Evolutionary conservation across 1,139 yeast species (phyloP), one percentile per base, ranked within the genome.

Genomic region (Pichia sp.): DNA sequence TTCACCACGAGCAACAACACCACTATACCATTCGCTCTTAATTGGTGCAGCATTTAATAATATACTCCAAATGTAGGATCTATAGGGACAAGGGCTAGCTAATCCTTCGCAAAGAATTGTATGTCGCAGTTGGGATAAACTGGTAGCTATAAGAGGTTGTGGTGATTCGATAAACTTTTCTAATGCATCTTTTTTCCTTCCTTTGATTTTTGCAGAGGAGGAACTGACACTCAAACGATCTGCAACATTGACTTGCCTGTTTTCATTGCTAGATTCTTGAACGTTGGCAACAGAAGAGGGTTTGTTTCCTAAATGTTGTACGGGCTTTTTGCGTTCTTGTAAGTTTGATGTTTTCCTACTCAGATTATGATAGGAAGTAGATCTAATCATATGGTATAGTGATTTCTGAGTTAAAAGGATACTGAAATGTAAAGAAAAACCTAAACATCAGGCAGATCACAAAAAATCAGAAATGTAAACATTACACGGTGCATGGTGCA

Each of bases 1-100:
- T 3, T 85, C 78, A 0, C 89, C 87, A 32, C 68, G 64, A 11
- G 70, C 61, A 2, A 89, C 72, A 27, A 85, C 64, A 11, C 71
- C 65, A 30, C 78, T 50, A 60, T 89, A 89, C 37, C 69, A 63
- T 24, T 70, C 68, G 3, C 74, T 64, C 8, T 79, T 70, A 39
- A 74, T 70, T 34, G 85, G 82, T 2, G 82, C 77, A 0, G 79
- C 80, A 38, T 87, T 70, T 25, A 83, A 68, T 24, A 89, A 68
- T 22, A 89, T 82, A 2, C 92, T 76, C 97, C 97, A 89, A 2
- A 87, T 86, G 51, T 83, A 81, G 23, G 78, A 68, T 48, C 97
- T 65, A 58, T 86, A 81, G 1, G 94, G 80, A 57, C 90, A 75
- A 59, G 70, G 59, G 56, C 64, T 64, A 1, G 74, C 67, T n/a